phyloP scores from a whole-genome alignment of 1,284 basidiomycete genomes.

The Pholiota adiposa region DNA sequence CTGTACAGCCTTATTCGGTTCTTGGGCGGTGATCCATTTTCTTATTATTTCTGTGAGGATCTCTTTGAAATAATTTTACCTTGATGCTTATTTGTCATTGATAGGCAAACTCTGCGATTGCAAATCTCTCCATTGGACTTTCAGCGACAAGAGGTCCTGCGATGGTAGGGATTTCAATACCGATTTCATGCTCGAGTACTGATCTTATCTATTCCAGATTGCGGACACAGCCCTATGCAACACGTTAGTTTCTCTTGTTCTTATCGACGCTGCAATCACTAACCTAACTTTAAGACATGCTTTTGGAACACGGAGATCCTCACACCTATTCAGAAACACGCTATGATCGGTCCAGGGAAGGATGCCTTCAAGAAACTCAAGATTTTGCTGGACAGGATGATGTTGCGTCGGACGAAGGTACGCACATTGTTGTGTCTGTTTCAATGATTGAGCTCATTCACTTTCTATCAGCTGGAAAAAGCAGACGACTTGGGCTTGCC shows the following conservation, averaged over 20 bases:
- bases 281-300: conserved; percentile 58
- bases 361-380: conserved; percentile 90
- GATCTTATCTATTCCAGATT: conserved; percentile 51
- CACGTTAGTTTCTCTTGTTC: conserved; percentile 59
- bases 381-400: conserved; percentile 91
- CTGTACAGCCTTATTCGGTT: conserved; percentile 95
- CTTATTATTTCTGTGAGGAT: conserved; percentile 88
- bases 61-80: not conserved
- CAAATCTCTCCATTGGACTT: conserved; percentile 91
- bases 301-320: conserved; percentile 95
- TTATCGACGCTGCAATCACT: conserved; percentile 2
- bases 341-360: conserved; percentile 75
- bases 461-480: conserved; percentile 72
- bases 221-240: conserved; percentile 94
- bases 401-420: conserved; percentile 89
- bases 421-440: conserved; percentile 3
- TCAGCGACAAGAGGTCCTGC: conserved; percentile 82
- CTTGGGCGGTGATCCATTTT: conserved; percentile 89
- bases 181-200: not conserved
- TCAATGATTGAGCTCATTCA: not conserved
- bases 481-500: conserved; percentile 98
- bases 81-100: not conserved
- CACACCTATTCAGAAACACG: conserved; percentile 90
- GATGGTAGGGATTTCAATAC: conserved; percentile 58
- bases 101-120: conserved; percentile 82